phyloP scores from a whole-genome alignment of 192 early-diverging fungal species.

The Coemansia sp. region DNA sequence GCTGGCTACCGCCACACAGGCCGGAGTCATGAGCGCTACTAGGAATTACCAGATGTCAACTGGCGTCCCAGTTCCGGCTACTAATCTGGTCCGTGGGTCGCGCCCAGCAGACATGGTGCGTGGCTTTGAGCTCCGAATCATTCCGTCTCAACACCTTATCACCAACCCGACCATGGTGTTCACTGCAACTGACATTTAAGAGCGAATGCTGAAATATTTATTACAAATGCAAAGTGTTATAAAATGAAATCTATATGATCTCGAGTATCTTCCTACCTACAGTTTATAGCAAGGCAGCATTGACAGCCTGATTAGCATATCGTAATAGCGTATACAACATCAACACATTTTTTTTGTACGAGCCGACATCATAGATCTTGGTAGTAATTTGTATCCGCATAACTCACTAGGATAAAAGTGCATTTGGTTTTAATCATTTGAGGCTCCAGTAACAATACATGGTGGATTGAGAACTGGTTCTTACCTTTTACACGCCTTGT shows the following conservation, averaged over 20 bases:
- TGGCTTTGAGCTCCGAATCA: slow-evolving; percentile 71
- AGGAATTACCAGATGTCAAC: slow-evolving; percentile 45
- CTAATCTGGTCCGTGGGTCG: slow-evolving; percentile 32
- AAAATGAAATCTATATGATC: neutral
- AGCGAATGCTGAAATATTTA: neutral
- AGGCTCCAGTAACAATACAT: slow-evolving; percentile 1
- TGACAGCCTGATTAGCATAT: neutral
- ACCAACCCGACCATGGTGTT: slow-evolving; percentile 19
- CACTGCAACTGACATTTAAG: slow-evolving; percentile 14
- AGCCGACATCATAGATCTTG: slow-evolving; percentile 13
- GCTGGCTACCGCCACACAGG: slow-evolving; percentile 68
- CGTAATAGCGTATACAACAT: neutral
- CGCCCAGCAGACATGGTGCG: slow-evolving; percentile 52
- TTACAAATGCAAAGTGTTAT: neutral
- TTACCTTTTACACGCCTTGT: neutral
- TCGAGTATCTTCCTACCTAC: slow-evolving; percentile 3
- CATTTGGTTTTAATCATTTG: slow-evolving; percentile 14
- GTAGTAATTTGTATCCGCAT: slow-evolving; percentile 16
- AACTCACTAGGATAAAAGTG: slow-evolving; percentile 12
- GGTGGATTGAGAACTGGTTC: neutral
- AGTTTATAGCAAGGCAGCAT: slow-evolving; percentile 3
- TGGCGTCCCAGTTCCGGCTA: slow-evolving; percentile 12
- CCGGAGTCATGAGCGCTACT: slow-evolving; percentile 71
- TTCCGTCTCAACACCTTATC: slow-evolving; percentile 61
- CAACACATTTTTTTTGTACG: neutral